These are phyloP conservation scores for Chernovozyma aurita DNA, from an alignment of 1,139 yeast genomes.

Conservation along the genomic window DNA sequence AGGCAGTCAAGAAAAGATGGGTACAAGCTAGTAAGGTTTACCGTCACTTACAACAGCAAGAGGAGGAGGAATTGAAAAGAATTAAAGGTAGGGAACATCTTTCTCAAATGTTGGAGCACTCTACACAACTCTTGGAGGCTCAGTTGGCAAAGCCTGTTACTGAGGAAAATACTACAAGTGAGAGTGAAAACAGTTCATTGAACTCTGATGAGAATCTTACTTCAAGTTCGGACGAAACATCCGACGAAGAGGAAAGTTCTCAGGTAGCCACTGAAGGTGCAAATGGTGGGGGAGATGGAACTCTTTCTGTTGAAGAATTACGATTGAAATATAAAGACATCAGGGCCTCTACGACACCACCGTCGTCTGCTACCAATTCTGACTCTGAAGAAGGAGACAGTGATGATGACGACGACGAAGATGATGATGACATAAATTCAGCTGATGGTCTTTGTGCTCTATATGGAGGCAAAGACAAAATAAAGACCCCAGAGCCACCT, in stretches of 20 bases:
- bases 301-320: slow-evolving; percentile 63
- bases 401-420: no score
- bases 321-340: slow-evolving; percentile 58
- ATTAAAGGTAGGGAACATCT: slow-evolving; percentile 83
- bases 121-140: slow-evolving; percentile 85
- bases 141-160: slow-evolving; percentile 50
- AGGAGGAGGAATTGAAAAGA: slow-evolving; percentile 66
- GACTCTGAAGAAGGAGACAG: slow-evolving; percentile 14
- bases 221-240: slow-evolving; percentile 28
- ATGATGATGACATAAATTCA: slow-evolving; percentile 17
- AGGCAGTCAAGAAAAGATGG: slow-evolving; percentile 91
- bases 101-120: slow-evolving; percentile 84
- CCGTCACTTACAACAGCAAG: slow-evolving; percentile 45
- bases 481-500: slow-evolving; percentile 5
- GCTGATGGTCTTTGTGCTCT: slow-evolving; percentile 30
- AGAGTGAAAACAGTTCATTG: slow-evolving; percentile 11
- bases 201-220: slow-evolving; percentile 17
- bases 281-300: slow-evolving; percentile 41
- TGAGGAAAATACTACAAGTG: slow-evolving; percentile 19
- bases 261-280: slow-evolving; percentile 2
- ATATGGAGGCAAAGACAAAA: slow-evolving; percentile 18
- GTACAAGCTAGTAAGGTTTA: slow-evolving; percentile 82
- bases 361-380: slow-evolving; percentile 5
- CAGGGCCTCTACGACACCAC: slow-evolving; percentile 19
- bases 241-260: slow-evolving; percentile 15